A percentile compares a stretch with the other conserved stretches of the same genome.
phyloP scores from a whole-genome alignment of 768 basidiomycete species.

The Mycena chlorophos region DNA sequence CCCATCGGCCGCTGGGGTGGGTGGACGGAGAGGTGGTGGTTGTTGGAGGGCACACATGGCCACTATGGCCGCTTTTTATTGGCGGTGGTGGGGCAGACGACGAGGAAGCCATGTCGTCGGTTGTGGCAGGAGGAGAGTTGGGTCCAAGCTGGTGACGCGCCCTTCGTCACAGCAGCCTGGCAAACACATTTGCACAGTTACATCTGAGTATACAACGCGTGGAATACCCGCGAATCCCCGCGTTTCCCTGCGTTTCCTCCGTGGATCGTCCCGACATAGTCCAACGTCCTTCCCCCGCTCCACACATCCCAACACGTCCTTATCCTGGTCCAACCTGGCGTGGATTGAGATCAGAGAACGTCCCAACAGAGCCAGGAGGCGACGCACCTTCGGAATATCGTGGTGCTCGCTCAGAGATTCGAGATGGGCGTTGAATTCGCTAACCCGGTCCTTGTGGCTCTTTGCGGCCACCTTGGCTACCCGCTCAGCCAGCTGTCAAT shows the following conservation, averaged over 20 bases:
- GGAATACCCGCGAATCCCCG: constrained; percentile 12
- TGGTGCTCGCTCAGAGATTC: constrained; percentile 91
- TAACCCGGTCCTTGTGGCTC: constrained; percentile 93
- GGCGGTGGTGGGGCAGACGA: constrained; percentile 37
- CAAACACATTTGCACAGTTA: not conserved
- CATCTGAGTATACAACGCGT: constrained; percentile 12
- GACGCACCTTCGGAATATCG: constrained; percentile 84
- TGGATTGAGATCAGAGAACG: constrained; percentile 18
- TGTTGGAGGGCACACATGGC: constrained; percentile 58
- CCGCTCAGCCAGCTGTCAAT: constrained; percentile 62
- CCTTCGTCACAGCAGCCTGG: not conserved
- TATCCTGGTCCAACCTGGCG: constrained; percentile 83
- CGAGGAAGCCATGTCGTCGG: constrained; percentile 32
- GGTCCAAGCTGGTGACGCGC: constrained; percentile 10
- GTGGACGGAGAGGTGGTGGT: constrained; percentile 67
- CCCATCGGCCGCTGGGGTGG: constrained; percentile 84
- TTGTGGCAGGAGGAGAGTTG: constrained; percentile 30
- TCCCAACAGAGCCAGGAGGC: constrained; percentile 2
- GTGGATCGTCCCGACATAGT: not conserved
- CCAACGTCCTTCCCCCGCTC: constrained; percentile 6
- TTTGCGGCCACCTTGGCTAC: constrained; percentile 77
- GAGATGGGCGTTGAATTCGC: constrained; percentile 84
- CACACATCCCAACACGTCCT: constrained; percentile 33
- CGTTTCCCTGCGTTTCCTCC: not conserved
- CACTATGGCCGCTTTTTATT: constrained; percentile 36